These are phyloP conservation scores for Lentithecium fluviatile DNA, from an alignment of 495 filamentous ascomycete genomes.

Conservation along the genomic window DNA sequence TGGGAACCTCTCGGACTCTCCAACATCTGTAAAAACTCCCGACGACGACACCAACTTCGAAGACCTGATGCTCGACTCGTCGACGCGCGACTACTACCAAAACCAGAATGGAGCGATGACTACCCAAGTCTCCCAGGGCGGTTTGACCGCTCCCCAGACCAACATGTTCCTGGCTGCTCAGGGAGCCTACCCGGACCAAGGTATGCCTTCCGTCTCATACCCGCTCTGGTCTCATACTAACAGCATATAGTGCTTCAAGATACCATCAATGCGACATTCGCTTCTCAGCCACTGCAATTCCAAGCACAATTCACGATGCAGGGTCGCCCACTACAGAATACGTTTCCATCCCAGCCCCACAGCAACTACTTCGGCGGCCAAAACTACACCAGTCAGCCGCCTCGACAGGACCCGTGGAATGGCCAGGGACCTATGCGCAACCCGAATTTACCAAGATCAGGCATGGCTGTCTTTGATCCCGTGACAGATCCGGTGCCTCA, in stretches of 20 bases:
- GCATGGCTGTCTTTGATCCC: conserved; percentile 24
- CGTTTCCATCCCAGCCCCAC: conserved; percentile 2
- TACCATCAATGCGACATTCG: not conserved
- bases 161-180: conserved; percentile 10
- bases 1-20: conserved; percentile 22
- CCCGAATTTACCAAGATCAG: conserved; percentile 16
- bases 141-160: conserved; percentile 1
- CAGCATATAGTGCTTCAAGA: not conserved
- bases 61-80: conserved; percentile 21
- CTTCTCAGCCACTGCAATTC: conserved; percentile 4
- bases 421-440: conserved; percentile 18
- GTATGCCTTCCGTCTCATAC: not conserved
- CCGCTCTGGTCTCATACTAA: not conserved
- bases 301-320: conserved; percentile 5
- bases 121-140: conserved; percentile 3
- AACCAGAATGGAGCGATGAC: conserved; percentile 3
- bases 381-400: conserved; percentile 11
- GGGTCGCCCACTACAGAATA: conserved; percentile 1
- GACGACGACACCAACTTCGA: conserved; percentile 30
- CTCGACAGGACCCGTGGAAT: conserved; percentile 34
- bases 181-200: conserved; percentile 16
- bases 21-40: conserved; percentile 28
- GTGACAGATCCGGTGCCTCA: conserved; percentile 5
- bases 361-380: conserved; percentile 13
- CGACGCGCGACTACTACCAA: conserved; percentile 24